These are phyloP conservation scores for Infundibulicybe gibba DNA, from an alignment of 768 basidiomycete species.

Conservation along the genomic window DNA sequence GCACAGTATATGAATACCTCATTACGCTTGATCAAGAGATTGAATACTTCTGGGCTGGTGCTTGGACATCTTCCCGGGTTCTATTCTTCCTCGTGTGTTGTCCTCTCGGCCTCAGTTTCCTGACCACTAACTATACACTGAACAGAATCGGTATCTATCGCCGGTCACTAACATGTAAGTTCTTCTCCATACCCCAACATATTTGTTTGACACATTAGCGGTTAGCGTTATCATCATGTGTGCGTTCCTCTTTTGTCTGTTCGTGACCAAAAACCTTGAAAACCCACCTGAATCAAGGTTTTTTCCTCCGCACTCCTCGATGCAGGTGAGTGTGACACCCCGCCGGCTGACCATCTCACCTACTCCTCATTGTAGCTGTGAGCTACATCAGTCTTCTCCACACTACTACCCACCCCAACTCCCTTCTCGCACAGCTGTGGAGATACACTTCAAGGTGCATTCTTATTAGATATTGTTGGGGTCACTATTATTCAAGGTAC, in stretches of 20 bases:
- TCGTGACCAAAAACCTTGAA: no score
- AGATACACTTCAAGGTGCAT: no score
- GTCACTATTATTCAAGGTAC: no score
- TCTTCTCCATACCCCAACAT: not conserved
- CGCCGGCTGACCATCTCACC: no score
- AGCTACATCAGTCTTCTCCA: no score
- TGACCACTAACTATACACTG: no score
- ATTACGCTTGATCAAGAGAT: conserved; percentile 38
- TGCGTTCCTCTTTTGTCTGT: conserved; percentile 8
- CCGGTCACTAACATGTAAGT: conserved; percentile 20
- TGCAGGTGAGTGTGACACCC: no score
- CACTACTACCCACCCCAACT: no score
- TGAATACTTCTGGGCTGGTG: conserved; percentile 35
- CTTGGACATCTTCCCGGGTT: conserved; percentile 28
- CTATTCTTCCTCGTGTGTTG: conserved; percentile 32
- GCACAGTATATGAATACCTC: conserved; percentile 24
- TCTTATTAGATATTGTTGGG: no score
- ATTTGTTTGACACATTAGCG: not conserved
- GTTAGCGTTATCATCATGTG: conserved; percentile 14
- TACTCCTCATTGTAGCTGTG: no score
- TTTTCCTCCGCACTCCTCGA: conserved; percentile 18
- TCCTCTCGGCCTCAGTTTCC: no score
- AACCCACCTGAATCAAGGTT: conserved; percentile 12
- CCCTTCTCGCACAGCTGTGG: no score
- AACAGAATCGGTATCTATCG: conserved; percentile 30